Base-by-base conservation (phyloP, 2,329 filamentous ascomycete genomes). In the Malbranchea cinnamomea region DNA sequence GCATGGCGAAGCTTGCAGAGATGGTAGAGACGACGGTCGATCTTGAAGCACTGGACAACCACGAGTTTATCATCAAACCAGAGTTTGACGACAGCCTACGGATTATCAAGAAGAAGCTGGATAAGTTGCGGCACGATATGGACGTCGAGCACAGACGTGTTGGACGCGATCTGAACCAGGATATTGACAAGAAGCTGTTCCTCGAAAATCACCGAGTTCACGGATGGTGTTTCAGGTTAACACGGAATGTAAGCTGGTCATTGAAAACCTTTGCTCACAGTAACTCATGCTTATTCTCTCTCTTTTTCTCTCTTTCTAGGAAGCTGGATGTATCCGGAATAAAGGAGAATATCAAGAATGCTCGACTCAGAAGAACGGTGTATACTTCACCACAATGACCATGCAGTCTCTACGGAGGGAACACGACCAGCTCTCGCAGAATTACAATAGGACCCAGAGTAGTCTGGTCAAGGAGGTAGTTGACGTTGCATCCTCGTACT, bases 1-100 rank as follows among this genome's bases (percentile, higher is more conserved):
- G 75, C 46, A 67, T 98, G 29, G 75, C 70, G 15, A 93, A 84
- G 49, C 64, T 98, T 7, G 81, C 87, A 47, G 89, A 98, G 50
- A 94, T 98, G 83, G 89, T 98, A 0, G 89, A 98, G 60, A 93
- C 89, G 2, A 98, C 91, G 0, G 85, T 98, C 9, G 89, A 98
- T 47, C 70, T 98, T 0, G 82, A 93, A 34, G 89, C 89, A 2
- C 70, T 98, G 7, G 87, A 98, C 46, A 84, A 89, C 41, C 89
- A 98, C 48, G 89, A 98, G 50, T 98, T 91, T 57, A 87, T 94
- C 45, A 98, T 98, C 67, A 98, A 95, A 57, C 81, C 91, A 1
- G 89, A 98, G 48, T 98, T 94, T 40, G 89, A 98, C 46, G 84
- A 94, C 35, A 71, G 75, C 32, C 63, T 98, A 21, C 74, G 78